phyloP scores from a whole-genome alignment of 345 rosid species.

The Bruguiera gymnorhiza region DNA sequence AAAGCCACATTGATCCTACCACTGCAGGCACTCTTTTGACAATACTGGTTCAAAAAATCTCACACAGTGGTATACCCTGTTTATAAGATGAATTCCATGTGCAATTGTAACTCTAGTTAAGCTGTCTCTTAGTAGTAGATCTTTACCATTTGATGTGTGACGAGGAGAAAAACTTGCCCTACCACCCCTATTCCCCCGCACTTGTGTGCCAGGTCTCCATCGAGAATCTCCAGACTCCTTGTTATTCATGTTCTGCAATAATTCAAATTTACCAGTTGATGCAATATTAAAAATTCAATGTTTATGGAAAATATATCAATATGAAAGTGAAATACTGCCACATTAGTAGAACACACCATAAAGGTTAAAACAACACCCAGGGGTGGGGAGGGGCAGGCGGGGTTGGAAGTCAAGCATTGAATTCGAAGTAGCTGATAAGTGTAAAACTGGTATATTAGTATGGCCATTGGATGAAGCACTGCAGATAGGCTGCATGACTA shows the following conservation, averaged over 20 bases:
- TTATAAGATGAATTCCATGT: conserved; percentile 2
- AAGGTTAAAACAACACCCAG: neutral
- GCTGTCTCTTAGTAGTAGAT: conserved; percentile 1
- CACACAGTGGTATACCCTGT: neutral
- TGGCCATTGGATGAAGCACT: neutral
- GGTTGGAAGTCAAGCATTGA: neutral
- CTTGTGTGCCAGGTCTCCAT: conserved; percentile 61
- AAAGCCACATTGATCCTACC: neutral
- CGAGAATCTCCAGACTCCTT: conserved; percentile 69
- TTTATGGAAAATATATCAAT: neutral
- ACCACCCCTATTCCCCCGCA: conserved; percentile 62
- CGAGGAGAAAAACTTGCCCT: conserved; percentile 50
- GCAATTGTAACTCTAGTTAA: conserved; percentile 9
- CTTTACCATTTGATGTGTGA: conserved; percentile 55
- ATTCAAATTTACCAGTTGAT: conserved; percentile 5
- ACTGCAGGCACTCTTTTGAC: neutral
- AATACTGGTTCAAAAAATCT: neutral
- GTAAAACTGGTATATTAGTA: too few species aligned
- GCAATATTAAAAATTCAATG: conserved; percentile 13
- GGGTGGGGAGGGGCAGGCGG: too few species aligned
- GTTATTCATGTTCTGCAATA: conserved; percentile 50
- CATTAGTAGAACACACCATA: neutral
- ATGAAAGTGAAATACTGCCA: neutral
- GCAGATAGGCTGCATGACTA: neutral
- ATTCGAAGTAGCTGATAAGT: neutral